These are phyloP conservation scores for Biscogniauxia marginata DNA, from an alignment of 2,329 filamentous ascomycete species.

Conservation along the genomic window DNA sequence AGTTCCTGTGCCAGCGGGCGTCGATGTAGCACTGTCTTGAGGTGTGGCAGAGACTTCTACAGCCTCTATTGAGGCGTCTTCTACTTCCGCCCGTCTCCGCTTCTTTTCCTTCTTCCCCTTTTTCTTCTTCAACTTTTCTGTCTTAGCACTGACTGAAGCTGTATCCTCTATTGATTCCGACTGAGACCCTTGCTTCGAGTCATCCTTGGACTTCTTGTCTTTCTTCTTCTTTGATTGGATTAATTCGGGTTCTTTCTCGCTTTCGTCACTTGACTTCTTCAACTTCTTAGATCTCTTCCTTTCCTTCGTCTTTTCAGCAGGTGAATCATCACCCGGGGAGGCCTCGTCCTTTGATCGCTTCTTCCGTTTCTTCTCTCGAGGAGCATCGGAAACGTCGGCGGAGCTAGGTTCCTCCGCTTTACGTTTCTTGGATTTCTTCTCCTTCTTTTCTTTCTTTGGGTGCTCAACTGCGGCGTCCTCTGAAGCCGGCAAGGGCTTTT, in stretches of 20 bases:
- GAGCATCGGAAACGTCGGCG: conserved; percentile 35
- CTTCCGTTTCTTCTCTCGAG: conserved; percentile 38
- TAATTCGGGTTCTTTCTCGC: conserved; percentile 35
- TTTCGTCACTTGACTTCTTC: conserved; percentile 15
- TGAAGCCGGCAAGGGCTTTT: conserved; percentile 20
- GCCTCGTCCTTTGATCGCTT: conserved; percentile 29
- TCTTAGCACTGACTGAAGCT: conserved; percentile 17
- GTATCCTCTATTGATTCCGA: conserved; percentile 22
- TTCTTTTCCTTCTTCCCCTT: conserved; percentile 44
- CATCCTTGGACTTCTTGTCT: conserved; percentile 32
- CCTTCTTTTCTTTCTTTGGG: conserved; percentile 37
- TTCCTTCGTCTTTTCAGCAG: conserved; percentile 25
- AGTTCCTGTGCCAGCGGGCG: conserved; percentile 41
- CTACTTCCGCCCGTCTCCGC: conserved; percentile 39
- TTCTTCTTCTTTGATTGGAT: conserved; percentile 31
- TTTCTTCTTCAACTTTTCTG: conserved; percentile 49
- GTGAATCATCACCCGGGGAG: conserved; percentile 13
- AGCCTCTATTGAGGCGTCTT: conserved; percentile 25
- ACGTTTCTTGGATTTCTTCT: conserved; percentile 43
- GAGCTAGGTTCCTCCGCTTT: conserved; percentile 36
- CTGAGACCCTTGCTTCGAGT: conserved; percentile 32
- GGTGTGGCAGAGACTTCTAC: conserved; percentile 26
- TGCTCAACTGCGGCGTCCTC: conserved; percentile 20
- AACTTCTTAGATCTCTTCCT: conserved; percentile 28
- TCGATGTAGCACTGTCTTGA: conserved; percentile 36